phyloP scores from a whole-genome alignment of 306 rosid species.

The Rubus parviflorus region DNA sequence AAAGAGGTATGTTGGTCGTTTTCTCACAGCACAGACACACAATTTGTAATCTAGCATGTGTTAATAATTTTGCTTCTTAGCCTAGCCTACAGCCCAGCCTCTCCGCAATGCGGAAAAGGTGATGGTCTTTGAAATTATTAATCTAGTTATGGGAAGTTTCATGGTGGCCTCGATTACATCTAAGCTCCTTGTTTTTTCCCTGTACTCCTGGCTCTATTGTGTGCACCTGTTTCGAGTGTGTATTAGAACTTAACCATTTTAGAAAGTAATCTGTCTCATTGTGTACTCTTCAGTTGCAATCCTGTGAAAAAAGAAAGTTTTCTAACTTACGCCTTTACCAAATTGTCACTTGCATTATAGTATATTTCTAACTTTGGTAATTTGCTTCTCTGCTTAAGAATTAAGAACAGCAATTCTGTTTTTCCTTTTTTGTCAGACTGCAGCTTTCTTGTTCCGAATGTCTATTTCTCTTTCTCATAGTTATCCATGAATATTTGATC shows the following conservation, averaged over 20 bases:
- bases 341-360: not conserved
- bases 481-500: not conserved
- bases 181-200: no score
- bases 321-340: not conserved
- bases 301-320: not conserved
- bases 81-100: not conserved
- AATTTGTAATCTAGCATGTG: not conserved
- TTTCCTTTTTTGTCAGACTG: no score
- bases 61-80: not conserved
- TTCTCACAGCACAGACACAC: constrained; percentile 14
- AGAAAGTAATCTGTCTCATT: not conserved
- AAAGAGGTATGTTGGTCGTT: constrained; percentile 59
- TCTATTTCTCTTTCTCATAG: not conserved
- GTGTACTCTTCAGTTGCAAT: not conserved
- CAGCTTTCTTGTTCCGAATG: not conserved
- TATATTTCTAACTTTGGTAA: not conserved
- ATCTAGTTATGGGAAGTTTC: not conserved
- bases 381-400: not conserved
- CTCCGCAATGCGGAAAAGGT: not conserved
- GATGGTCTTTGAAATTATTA: not conserved
- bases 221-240: not conserved
- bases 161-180: no score
- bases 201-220: no score
- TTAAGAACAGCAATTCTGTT: not conserved
- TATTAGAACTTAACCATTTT: not conserved